Evolutionary conservation across 192 early-diverging fungal species (phyloP), one percentile per base, ranked within the genome.

Genomic region (Coemansia sp.): DNA sequence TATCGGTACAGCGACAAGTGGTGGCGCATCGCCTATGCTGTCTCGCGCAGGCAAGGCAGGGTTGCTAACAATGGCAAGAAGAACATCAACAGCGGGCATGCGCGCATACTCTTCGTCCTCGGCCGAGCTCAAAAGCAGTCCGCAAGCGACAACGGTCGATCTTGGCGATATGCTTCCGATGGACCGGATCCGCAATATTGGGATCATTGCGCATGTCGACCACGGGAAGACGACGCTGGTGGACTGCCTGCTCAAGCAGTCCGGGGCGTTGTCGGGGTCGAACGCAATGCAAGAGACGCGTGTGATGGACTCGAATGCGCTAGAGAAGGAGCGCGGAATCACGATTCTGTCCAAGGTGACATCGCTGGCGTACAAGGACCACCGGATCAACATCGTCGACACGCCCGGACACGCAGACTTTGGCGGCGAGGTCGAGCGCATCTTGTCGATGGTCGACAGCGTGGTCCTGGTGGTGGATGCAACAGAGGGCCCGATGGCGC

Each of bases 311-410:
- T 86, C 90, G 13, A 92, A 94, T 70, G 84, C 85, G 21, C 71
- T 94, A 43, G 92, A 94, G 59, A 87, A 86, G 68, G 92, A 94
- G 81, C 87, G 92, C 59, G 92, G 92, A n/a, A 94, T 94, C 74
- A 94, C 92, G 31, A 94, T 94, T 72, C 84, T 94, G 52, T 89
- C 87, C 42, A 94, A 94, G 67, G 86, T 87, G 59, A 94, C 92
- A 29, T 88, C 87, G 45, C 85, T 94, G 33, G 82, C 75, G 39
- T 92, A 91, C 80, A 85, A 84, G 61, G 82, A 82, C 59, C 84
- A 91, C 71, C 85, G 90, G 59, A 92, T 94, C 77, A 94, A 94
- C 74, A 92, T 94, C 79, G 89, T 94, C 61, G 92, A 94, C 63
- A 94, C 92, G 4, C 92, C 92, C n/a, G 89, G 89, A 9, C 86